Conservation (phyloP, 331 rosid genomes). For the Dryas integrifolia region DNA sequence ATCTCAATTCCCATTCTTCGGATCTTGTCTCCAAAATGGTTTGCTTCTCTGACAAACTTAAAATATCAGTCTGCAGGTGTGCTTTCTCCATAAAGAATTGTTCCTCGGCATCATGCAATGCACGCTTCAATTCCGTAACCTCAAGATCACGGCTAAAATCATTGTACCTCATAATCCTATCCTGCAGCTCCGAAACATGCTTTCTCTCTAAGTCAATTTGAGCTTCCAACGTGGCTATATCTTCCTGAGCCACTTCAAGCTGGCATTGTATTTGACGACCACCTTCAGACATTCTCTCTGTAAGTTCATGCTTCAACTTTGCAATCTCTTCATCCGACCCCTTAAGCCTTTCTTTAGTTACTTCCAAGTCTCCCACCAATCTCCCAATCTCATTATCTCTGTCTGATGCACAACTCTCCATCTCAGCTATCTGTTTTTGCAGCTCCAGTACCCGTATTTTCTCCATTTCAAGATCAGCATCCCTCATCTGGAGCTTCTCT, state of each 20-base stretch:
- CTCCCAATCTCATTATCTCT: constrained; percentile 36
- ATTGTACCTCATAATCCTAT: constrained; percentile 31
- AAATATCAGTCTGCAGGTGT: constrained; percentile 35
- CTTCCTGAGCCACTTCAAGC: constrained; percentile 40
- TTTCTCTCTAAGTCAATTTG: constrained; percentile 39
- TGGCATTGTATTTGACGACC: constrained; percentile 36
- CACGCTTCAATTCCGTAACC: constrained; percentile 42
- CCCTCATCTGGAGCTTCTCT: constrained; percentile 41
- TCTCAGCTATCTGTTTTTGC: constrained; percentile 37
- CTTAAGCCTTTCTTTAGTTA: constrained; percentile 36
- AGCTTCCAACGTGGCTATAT: constrained; percentile 32
- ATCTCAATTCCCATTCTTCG: constrained; percentile 35
- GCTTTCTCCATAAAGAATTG: constrained; percentile 41
- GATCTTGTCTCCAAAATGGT: constrained; percentile 28
- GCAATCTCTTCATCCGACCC: constrained; percentile 42
- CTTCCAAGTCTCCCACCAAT: constrained; percentile 47
- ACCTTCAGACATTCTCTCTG: constrained; percentile 22
- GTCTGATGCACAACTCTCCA: constrained; percentile 45
- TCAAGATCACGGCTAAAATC: constrained; percentile 35
- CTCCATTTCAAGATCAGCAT: constrained; percentile 45
- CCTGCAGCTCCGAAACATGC: constrained; percentile 38
- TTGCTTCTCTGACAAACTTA: constrained; percentile 34
- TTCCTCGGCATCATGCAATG: constrained; percentile 32
- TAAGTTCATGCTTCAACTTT: constrained; percentile 43
- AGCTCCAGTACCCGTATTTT: constrained; percentile 40